These are phyloP conservation scores for Chaetomidium leptoderma DNA, from an alignment of 495 filamentous ascomycete genomes.

Conservation along the genomic window DNA sequence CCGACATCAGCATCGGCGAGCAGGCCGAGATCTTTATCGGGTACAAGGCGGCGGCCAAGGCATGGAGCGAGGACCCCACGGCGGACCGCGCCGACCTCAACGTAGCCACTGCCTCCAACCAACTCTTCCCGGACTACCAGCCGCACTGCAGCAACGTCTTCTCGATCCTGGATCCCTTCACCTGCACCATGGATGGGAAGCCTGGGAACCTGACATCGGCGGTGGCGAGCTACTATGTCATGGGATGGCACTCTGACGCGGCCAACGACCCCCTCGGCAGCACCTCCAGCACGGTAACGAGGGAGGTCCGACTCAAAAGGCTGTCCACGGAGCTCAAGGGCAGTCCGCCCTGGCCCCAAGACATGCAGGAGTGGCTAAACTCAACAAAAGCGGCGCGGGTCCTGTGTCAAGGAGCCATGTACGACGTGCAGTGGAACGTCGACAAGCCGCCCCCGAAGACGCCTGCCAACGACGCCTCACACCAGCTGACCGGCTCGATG, in stretches of 20 bases:
- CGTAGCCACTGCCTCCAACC: constrained; percentile 40
- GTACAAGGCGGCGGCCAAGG: constrained; percentile 17
- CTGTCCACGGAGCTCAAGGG: too few relatives aligned
- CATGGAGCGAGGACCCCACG: constrained; percentile 24
- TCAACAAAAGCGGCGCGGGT: not conserved
- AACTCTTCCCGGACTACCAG: constrained; percentile 50
- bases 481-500: not conserved
- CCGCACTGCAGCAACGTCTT: constrained; percentile 51
- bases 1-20: constrained; percentile 20
- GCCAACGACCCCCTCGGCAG: constrained; percentile 22
- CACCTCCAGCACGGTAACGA: not conserved
- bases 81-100: constrained; percentile 27
- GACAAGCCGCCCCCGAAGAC: constrained; percentile 28
- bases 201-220: constrained; percentile 20
- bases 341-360: too few relatives aligned
- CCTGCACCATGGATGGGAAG: constrained; percentile 17
- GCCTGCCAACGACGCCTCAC: not conserved
- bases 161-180: constrained; percentile 45
- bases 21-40: constrained; percentile 55
- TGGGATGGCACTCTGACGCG: constrained; percentile 48
- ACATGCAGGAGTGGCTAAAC: too few relatives aligned
- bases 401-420: constrained; percentile 46
- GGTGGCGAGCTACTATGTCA: constrained; percentile 44
- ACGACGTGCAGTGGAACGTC: constrained; percentile 41
- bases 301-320: not conserved